Conservation (phyloP, 352 stramenopile genomes). For the Globisporangium okanoganense region DNA sequence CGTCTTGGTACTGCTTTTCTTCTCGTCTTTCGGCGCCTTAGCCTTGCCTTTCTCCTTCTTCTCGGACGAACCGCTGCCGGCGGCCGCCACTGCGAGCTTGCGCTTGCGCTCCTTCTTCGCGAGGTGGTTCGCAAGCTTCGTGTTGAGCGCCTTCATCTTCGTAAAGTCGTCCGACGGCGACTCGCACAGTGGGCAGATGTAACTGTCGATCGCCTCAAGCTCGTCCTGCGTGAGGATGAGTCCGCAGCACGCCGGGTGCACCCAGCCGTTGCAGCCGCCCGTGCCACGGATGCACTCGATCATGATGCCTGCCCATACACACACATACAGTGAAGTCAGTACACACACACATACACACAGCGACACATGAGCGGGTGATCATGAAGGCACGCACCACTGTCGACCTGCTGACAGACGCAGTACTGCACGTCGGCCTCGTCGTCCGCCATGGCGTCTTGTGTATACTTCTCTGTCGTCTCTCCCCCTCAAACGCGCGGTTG, state of each 20-base stretch:
- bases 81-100: constrained; percentile 16
- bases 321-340: neutral
- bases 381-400: constrained; percentile 47
- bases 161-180: constrained; percentile 59
- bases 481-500: constrained; percentile 1
- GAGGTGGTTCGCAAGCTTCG: constrained; percentile 61
- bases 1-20: constrained; percentile 11
- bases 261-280: constrained; percentile 89
- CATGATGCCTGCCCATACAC: constrained; percentile 74
- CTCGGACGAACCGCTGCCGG: neutral
- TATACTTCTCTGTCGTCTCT: no score
- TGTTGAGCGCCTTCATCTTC: constrained; percentile 68
- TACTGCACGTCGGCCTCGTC: constrained; percentile 46
- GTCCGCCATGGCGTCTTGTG: constrained; percentile 27
- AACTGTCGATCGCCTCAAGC: constrained; percentile 78
- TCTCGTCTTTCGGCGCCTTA: constrained; percentile 8
- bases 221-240: constrained; percentile 85
- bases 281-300: constrained; percentile 90
- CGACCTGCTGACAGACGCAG: constrained; percentile 81
- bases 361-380: neutral
- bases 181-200: constrained; percentile 86
- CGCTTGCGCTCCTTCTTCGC: constrained; percentile 45
- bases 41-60: constrained; percentile 12
- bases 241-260: constrained; percentile 86
- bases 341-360: constrained; percentile 3